These are phyloP conservation scores for Scheffersomyces titani DNA, from an alignment of 1,139 yeast genomes.

Conservation along the genomic window DNA sequence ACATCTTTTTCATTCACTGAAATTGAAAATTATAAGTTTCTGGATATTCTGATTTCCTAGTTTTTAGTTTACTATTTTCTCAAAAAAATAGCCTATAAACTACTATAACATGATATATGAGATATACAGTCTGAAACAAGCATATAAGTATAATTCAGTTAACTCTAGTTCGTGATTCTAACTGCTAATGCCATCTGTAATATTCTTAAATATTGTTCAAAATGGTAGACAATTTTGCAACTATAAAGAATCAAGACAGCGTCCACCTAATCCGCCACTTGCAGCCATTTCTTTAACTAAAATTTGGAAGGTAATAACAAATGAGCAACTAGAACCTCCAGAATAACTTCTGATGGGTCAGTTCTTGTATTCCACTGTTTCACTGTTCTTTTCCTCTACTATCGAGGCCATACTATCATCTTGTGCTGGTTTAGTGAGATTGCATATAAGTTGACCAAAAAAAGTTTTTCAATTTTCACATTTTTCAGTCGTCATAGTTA, in stretches of 20 bases:
- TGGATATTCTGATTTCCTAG: too few species aligned
- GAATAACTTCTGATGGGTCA: background rate
- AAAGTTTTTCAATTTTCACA: conserved; percentile 6
- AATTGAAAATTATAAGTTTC: too few species aligned
- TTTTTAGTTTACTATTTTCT: too few species aligned
- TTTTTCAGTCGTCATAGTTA: background rate
- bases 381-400: background rate
- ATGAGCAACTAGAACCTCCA: background rate
- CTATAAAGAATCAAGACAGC: background rate
- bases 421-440: background rate
- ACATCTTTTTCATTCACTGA: too few species aligned
- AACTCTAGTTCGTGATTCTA: background rate
- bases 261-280: background rate
- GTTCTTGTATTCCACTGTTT: background rate
- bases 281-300: background rate
- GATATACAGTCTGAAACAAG: too few species aligned
- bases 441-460: background rate
- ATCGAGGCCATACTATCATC: background rate
- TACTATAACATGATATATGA: too few species aligned
- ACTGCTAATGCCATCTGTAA: background rate
- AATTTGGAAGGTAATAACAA: too few species aligned
- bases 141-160: too few species aligned
- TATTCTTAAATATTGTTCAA: too few species aligned
- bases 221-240: background rate
- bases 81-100: too few species aligned